Evolutionary conservation across 2,329 filamentous ascomycete species (phyloP).

Genomic region (Trichoderma aggressivum): DNA sequence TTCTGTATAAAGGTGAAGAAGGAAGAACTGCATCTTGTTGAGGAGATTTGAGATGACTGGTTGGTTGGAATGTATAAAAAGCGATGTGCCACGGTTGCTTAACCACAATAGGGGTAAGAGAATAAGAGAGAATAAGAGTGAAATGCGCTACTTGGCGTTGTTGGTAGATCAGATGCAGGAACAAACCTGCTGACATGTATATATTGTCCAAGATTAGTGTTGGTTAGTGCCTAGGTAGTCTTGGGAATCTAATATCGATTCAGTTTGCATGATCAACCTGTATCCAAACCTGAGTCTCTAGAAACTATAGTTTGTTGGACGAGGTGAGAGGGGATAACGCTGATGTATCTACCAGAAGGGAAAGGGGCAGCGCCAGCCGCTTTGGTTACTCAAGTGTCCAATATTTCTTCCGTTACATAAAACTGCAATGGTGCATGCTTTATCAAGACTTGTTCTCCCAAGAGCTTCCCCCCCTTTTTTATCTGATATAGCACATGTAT

Average conservation of each 20-base stretch:
- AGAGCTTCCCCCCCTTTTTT: not conserved
- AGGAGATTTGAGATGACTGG: not conserved
- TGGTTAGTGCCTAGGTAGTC: not conserved
- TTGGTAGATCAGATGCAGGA: slow-evolving; percentile 7
- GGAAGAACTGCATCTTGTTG: not conserved
- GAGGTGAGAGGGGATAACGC: not conserved
- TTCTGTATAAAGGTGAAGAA: slow-evolving; percentile 17
- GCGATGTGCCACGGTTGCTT: not conserved
- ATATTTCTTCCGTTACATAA: not conserved
- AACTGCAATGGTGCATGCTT: not conserved
- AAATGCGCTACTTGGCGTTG: not conserved
- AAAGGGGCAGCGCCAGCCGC: no score
- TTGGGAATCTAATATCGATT: not conserved
- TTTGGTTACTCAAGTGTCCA: no score
- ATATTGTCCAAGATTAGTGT: not conserved
- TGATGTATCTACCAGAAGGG: not conserved
- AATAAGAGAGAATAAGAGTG: not conserved
- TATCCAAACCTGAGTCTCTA: not conserved
- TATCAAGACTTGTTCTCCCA: not conserved
- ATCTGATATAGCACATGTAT: not conserved
- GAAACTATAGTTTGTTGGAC: not conserved
- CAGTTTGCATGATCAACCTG: not conserved
- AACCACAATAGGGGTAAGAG: not conserved
- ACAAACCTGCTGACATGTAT: slow-evolving; percentile 1
- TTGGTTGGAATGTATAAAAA: not conserved